Evolutionary conservation across 176 grass and related monocot species (phyloP).

Genomic region (Secale cereale): DNA sequence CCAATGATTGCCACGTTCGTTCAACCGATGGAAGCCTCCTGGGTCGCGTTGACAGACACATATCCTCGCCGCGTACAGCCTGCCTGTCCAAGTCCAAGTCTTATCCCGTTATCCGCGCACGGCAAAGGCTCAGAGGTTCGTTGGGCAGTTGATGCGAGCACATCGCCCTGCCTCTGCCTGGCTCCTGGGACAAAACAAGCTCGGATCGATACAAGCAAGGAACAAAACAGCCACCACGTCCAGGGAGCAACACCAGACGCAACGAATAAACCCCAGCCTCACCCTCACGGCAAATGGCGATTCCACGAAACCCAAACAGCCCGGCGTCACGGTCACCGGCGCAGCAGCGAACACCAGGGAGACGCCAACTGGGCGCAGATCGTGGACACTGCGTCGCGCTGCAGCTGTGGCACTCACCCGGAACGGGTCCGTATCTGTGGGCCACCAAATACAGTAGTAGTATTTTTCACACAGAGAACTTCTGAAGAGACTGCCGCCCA

Average conservation of each 20-base stretch:
- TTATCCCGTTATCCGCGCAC: not conserved
- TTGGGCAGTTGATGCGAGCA: conserved; percentile 39
- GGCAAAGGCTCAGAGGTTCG: not conserved
- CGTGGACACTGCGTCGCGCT: too few relatives aligned
- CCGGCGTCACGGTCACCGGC: not conserved
- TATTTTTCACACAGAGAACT: not conserved
- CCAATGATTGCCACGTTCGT: too few relatives aligned
- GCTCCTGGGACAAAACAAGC: not conserved
- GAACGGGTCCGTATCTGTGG: conserved; percentile 14
- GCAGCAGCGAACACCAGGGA: not conserved
- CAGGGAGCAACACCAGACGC: conserved; percentile 25
- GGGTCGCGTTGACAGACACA: too few relatives aligned
- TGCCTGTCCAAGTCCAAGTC: not conserved
- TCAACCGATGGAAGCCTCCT: too few relatives aligned
- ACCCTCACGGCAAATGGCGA: conserved; percentile 13
- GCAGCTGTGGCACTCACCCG: too few relatives aligned
- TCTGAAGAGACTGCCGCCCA: not conserved
- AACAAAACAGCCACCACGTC: conserved; percentile 52
- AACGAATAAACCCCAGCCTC: conserved; percentile 45
- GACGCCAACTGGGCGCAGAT: not conserved
- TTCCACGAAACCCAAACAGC: not conserved
- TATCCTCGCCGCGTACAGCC: not conserved
- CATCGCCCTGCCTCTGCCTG: conserved; percentile 9
- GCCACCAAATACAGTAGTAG: conserved; percentile 18
- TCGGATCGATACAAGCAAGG: conserved; percentile 42